A percentile compares a stretch with the other conserved stretches of the same genome.
Conservation (phyloP, 2,329 filamentous ascomycete species). For the Curvularia hawaiiensis region DNA sequence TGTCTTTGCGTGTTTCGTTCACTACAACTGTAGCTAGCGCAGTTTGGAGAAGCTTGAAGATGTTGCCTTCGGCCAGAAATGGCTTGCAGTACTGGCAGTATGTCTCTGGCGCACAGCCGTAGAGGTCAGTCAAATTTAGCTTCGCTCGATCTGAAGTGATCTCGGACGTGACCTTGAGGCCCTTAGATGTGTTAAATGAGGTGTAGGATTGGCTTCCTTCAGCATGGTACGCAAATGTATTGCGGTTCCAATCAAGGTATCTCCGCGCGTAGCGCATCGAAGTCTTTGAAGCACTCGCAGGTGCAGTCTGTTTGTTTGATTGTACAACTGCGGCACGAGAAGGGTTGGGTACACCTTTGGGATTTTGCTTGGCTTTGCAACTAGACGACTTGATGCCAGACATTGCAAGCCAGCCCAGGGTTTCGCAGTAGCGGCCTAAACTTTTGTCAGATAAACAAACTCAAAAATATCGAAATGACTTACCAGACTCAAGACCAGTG, state of each 20-base stretch:
- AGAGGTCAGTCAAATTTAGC: slow-evolving; percentile 61
- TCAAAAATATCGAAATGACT: not conserved
- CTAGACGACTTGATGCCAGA: slow-evolving; percentile 60
- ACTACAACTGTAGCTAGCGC: slow-evolving; percentile 60
- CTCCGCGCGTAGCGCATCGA: slow-evolving; percentile 60
- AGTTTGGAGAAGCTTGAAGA: slow-evolving; percentile 59
- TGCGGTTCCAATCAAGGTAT: slow-evolving; percentile 71
- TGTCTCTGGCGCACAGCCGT: slow-evolving; percentile 65
- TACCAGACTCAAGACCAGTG: slow-evolving; percentile 64
- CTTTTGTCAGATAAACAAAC: not conserved
- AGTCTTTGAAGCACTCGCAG: slow-evolving; percentile 39
- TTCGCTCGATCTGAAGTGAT: slow-evolving; percentile 59
- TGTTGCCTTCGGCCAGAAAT: slow-evolving; percentile 58
- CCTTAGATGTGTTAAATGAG: slow-evolving; percentile 57
- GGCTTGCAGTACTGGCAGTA: slow-evolving; percentile 64
- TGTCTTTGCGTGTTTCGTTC: slow-evolving; percentile 56
- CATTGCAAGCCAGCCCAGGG: slow-evolving; percentile 69
- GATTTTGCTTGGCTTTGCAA: slow-evolving; percentile 49
- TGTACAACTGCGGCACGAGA: slow-evolving; percentile 42
- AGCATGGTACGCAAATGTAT: slow-evolving; percentile 69
- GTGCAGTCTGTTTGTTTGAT: slow-evolving; percentile 34
- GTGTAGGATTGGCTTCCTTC: slow-evolving; percentile 53
- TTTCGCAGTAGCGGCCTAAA: slow-evolving; percentile 67
- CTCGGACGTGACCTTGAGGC: slow-evolving; percentile 53
- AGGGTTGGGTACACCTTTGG: slow-evolving; percentile 52